Conservation (phyloP, 2,329 filamentous ascomycete species). For the Fusarium newnesense region DNA sequence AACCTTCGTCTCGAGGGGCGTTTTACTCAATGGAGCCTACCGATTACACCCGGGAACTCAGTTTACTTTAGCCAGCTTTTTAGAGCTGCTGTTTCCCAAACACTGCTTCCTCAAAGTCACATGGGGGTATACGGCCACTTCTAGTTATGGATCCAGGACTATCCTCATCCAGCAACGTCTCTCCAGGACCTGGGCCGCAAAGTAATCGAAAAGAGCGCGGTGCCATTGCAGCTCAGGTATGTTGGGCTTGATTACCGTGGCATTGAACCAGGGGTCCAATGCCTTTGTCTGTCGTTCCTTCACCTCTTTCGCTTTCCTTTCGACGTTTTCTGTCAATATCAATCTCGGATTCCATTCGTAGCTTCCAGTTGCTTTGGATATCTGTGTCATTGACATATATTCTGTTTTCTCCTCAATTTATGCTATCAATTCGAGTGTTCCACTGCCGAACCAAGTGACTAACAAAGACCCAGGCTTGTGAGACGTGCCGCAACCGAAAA, state of each 20-base stretch:
- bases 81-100: conserved; percentile 35
- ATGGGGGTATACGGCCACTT: conserved; percentile 35
- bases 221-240: conserved; percentile 53
- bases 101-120: conserved; percentile 14
- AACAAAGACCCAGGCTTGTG: conserved; percentile 58
- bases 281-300: neutral
- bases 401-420: too few relatives aligned
- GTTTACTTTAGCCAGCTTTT: conserved; percentile 38
- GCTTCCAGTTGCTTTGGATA: neutral
- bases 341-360: neutral
- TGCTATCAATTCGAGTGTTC: neutral
- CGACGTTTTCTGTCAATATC: neutral
- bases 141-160: conserved; percentile 42
- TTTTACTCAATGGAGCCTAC: conserved; percentile 39
- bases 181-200: conserved; percentile 48
- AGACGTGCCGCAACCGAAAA: conserved; percentile 69
- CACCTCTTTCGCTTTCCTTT: neutral
- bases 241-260: conserved; percentile 4
- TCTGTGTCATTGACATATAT: neutral
- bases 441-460: conserved; percentile 4
- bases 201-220: conserved; percentile 52
- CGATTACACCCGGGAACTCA: conserved; percentile 21
- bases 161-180: conserved; percentile 46
- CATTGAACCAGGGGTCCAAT: neutral
- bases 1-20: conserved; percentile 8